Percentiles rank a stretch among this genome's conserved stretches.
Conservation (phyloP, 1,139 yeast genomes). For the Blastobotrys illinoisensis region DNA sequence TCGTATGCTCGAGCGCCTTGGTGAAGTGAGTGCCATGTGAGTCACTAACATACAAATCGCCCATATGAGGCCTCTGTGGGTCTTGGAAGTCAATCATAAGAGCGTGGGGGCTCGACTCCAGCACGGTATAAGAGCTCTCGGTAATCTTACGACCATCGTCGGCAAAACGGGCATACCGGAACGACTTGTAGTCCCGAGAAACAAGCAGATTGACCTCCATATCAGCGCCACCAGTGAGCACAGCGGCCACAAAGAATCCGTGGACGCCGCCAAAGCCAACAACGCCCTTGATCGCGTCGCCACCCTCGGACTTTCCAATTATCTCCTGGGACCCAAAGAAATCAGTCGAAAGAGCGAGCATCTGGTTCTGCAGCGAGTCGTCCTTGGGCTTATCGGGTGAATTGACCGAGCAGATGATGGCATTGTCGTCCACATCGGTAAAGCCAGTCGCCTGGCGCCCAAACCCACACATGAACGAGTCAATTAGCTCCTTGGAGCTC, state of each 20-base stretch:
- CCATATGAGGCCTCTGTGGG: conserved; percentile 20
- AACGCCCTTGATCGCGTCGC: conserved; percentile 33
- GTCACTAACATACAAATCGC: conserved; percentile 54
- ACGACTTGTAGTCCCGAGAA: conserved; percentile 52
- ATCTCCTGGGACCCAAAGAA: conserved; percentile 43
- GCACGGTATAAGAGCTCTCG: conserved; percentile 44
- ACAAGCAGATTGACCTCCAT: conserved; percentile 46
- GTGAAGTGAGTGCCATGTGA: conserved; percentile 56
- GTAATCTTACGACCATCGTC: conserved; percentile 33
- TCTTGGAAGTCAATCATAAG: conserved; percentile 45
- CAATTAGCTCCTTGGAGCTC: conserved; percentile 37
- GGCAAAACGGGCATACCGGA: conserved; percentile 49
- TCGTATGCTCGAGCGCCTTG: conserved; percentile 42
- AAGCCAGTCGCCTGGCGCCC: conserved; percentile 38
- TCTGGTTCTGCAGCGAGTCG: conserved; percentile 36
- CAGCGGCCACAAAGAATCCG: conserved; percentile 49
- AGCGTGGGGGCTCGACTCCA: conserved; percentile 54
- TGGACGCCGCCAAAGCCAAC: conserved; percentile 46
- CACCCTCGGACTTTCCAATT: conserved; percentile 26
- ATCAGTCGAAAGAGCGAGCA: conserved; percentile 47
- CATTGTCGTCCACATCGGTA: conserved; percentile 37
- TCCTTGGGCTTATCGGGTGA: conserved; percentile 37
- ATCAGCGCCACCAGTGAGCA: conserved; percentile 16
- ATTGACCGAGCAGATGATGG: conserved; percentile 47
- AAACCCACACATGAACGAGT: conserved; percentile 44